phyloP scores from a whole-genome alignment of 2,329 filamentous ascomycete genomes.

The Mycosphaerella arachidis region DNA sequence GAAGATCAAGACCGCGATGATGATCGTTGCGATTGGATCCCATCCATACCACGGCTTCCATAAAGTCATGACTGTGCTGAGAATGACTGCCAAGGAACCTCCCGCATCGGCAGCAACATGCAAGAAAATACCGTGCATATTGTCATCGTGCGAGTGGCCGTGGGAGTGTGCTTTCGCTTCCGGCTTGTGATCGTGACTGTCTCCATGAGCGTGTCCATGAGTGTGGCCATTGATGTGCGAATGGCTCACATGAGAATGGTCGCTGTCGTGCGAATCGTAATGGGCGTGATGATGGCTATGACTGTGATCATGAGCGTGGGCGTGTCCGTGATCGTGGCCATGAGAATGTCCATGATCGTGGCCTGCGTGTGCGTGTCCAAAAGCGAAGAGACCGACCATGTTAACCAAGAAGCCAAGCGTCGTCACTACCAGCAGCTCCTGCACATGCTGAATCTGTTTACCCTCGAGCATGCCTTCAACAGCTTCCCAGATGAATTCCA shows the following conservation, averaged over 20 bases:
- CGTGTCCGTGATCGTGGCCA: constrained; percentile 49
- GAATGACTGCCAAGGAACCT: constrained; percentile 88
- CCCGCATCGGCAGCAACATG: constrained; percentile 93
- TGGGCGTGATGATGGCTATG: constrained; percentile 31
- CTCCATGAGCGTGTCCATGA: constrained; percentile 27
- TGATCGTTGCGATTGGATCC: constrained; percentile 88
- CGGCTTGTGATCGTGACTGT: constrained; percentile 55
- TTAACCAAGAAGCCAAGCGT: constrained; percentile 83
- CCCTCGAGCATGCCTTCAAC: constrained; percentile 82
- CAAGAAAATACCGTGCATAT: constrained; percentile 96
- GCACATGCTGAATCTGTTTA: constrained; percentile 74
- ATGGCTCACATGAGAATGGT: constrained; percentile 33
- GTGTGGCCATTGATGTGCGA: constrained; percentile 23
- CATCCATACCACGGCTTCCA: constrained; percentile 87
- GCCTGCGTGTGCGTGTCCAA: constrained; percentile 55
- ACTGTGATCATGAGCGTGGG: constrained; percentile 37
- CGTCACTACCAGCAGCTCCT: constrained; percentile 85
- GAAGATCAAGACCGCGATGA: constrained; percentile 91
- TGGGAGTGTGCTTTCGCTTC: constrained; percentile 17
- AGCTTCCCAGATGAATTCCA: constrained; percentile 95
- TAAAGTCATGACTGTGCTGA: constrained; percentile 82
- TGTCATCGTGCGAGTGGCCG: constrained; percentile 70
- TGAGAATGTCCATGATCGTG: constrained; percentile 48
- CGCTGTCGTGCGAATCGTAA: constrained; percentile 14
- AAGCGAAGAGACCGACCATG: constrained; percentile 83